Base-by-base conservation (phyloP, 140 eudicot genomes). In the Anethum foeniculum region DNA sequence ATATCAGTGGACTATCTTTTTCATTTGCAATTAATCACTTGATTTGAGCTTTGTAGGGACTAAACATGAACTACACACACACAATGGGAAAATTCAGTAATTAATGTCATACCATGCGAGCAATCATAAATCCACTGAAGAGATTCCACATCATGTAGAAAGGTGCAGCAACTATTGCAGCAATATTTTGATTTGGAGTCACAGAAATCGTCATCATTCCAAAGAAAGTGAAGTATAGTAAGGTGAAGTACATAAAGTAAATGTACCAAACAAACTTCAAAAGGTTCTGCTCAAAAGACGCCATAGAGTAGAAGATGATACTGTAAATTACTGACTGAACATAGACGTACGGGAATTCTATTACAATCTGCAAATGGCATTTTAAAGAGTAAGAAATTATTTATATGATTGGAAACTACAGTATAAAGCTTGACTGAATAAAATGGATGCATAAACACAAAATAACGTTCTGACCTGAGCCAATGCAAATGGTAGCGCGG, bases 101-200 rank as follows among this genome's bases (percentile, higher is more conserved):
- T 79, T 13, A 44, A 19, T 43, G 82, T 1, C 51, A 84, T 90
- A 92, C 97, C 93, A 79, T 91, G 72, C 87, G 91, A 60, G 90
- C 78, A 38, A 93, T 74, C 98, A 91, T 93, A 88, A 93, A 93
- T 77, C 98, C 98, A 15, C 98, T 93, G 85, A 93, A 93, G 39
- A 93, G 97, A 82, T 91, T 93, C 98, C 98, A 93, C 90, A 93
- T 65, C 98, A 91, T 93, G 56, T 89, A 93, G 85, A 93, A 93
- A 2, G 98, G 98, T 34, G 98, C 98, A 84, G 91, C 88, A 28
- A 91, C 85, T 6, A 93, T 90, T 46, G 98, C 93, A 49, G 98
- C 97, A 30, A 92, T 82, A 48, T 93, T 93, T 86, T 89, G 97
- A 80, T 93, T 90, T 74, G 98, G 98, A 0, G 98, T 89, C 41